Evolutionary conservation across 1,284 basidiomycete species (phyloP), one percentile per base, ranked within the genome.

Genomic region (Sphagnurus paluster): DNA sequence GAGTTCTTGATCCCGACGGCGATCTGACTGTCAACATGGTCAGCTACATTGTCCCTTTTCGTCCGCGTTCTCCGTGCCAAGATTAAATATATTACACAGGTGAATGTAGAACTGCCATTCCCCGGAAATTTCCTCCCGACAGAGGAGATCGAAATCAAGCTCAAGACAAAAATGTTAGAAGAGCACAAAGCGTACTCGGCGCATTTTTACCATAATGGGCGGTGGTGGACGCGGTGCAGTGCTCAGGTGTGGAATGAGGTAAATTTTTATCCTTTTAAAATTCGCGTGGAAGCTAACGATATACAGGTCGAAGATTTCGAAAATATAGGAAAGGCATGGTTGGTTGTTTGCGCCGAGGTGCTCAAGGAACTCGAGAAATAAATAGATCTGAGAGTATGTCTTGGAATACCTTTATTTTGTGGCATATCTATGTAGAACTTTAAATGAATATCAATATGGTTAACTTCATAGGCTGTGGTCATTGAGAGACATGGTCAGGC

Each of bases 221-320:
- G 67, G 21, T 89, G 84, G 84, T 90, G 86, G 84, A 73, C 75
- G 3, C 71, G 89, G 32, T 80, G 79, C 59, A 84, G 83, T 49
- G 79, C 74, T 7, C 89, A 91, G 61, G 76, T 91, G 1, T 92
- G 77, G 75, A 83, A 78, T 44, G 87, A 90, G 68, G 84, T 87
- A 51, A 20, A 76, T 69, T 11, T 25, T 14, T 42, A 5, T 14
- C 20, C 51, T 21, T 32, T 25, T 42, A 23, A 25, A 24, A 32
- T 44, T 23, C 20, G 16, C 16, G 23, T 37, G 29, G 9, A 20
- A 20, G 3, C 42, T 39, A 25, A 39, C 23, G n/a, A 35, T 46
- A 32, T 25, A 17, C 20, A 82, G 80, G 50, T 81, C 2, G 69
- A 69, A 9, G 80, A 83, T 52, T 82, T 82, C 50, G 76, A 79